A percentile compares a stretch with the other conserved stretches of the same genome.
phyloP scores from a whole-genome alignment of 2,329 filamentous ascomycete species.

The Aspergillus pseudonomiae region DNA sequence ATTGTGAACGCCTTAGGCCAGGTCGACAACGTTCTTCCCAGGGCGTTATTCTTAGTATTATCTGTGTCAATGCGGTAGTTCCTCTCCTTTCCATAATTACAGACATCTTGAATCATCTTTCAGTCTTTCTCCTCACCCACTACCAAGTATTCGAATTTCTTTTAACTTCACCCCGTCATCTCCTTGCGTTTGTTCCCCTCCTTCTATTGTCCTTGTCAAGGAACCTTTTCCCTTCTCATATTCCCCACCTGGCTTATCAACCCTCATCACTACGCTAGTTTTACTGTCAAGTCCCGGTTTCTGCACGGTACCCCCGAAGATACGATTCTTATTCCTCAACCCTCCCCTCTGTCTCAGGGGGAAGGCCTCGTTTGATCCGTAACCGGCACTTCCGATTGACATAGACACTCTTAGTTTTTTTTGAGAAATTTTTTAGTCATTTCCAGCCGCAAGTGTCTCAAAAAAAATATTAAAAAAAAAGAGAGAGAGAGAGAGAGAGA shows the following conservation, averaged over 20 bases:
- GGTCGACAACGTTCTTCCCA: background rate
- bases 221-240: background rate
- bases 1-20: background rate
- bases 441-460: background rate
- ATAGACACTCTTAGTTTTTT: background rate
- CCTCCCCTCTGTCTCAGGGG: constrained; percentile 12
- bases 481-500: too few relatives aligned
- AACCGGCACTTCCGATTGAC: constrained; percentile 1
- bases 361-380: constrained; percentile 7
- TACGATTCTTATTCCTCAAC: background rate
- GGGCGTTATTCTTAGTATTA: background rate
- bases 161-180: background rate
- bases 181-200: background rate
- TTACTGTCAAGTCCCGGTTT: constrained; percentile 7
- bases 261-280: constrained; percentile 9
- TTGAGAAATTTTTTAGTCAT: background rate
- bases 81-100: background rate
- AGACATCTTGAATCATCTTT: background rate
- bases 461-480: background rate
- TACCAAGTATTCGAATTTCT: background rate
- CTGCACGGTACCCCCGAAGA: constrained; percentile 13
- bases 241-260: constrained; percentile 2
- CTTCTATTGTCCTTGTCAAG: background rate
- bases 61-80: background rate
- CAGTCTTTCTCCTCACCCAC: background rate